phyloP scores from a whole-genome alignment of 2,329 filamentous ascomycete species.

The Penicillium sp. region DNA sequence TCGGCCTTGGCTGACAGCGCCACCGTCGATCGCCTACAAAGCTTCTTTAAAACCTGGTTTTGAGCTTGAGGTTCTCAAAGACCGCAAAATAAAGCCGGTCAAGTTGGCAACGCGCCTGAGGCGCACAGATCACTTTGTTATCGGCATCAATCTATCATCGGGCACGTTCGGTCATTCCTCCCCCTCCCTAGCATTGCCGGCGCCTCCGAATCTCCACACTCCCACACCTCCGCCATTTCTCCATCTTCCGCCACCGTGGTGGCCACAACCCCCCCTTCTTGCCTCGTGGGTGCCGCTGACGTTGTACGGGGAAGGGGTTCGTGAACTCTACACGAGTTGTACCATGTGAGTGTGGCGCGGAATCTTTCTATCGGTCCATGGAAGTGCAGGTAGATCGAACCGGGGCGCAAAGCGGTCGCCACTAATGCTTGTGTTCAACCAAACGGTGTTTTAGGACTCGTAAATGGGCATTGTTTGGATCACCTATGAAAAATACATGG shows the following conservation, averaged over 20 bases:
- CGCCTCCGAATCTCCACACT: conserved; percentile 12
- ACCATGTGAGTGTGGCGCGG: background rate
- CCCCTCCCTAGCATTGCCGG: conserved; percentile 12
- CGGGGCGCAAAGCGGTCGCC: background rate
- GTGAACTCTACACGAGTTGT: background rate
- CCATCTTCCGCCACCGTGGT: background rate
- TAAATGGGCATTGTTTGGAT: background rate
- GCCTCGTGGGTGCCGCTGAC: conserved; percentile 9
- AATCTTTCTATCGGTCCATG: background rate
- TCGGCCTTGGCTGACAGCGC: conserved; percentile 6
- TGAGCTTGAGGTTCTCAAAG: background rate
- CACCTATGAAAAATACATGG: background rate
- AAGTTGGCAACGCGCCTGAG: background rate
- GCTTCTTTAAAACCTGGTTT: conserved; percentile 8
- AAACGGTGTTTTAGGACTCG: background rate
- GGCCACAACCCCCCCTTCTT: background rate
- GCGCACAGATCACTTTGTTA: background rate
- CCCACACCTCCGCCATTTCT: conserved; percentile 9
- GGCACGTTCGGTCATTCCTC: background rate
- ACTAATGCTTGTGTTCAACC: background rate
- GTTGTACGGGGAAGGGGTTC: background rate
- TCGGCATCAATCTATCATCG: background rate
- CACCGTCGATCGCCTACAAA: conserved; percentile 10
- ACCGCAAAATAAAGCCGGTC: no score
- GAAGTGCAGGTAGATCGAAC: background rate